Conservation (phyloP, 2,329 filamentous ascomycete genomes). For the Cladobotryum mycophilum region DNA sequence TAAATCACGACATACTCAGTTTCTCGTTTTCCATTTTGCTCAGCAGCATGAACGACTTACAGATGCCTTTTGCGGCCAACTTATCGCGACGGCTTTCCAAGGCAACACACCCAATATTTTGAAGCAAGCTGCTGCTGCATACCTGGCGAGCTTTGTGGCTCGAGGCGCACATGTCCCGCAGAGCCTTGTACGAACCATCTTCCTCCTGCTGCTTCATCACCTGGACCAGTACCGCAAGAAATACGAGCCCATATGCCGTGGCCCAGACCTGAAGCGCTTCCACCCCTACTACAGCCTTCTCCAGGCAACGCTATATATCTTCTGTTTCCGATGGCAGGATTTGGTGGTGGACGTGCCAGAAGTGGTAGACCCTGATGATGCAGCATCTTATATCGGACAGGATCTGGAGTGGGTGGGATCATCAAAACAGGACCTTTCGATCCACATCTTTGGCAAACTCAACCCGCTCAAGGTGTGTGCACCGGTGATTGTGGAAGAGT, state of each 20-base stretch:
- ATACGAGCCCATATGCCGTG: conserved; percentile 68
- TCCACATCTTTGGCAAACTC: conserved; percentile 78
- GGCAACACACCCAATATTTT: conserved; percentile 63
- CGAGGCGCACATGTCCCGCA: conserved; percentile 76
- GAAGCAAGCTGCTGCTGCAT: conserved; percentile 81
- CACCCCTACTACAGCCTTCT: conserved; percentile 79
- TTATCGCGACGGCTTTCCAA: conserved; percentile 46
- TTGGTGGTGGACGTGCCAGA: conserved; percentile 60
- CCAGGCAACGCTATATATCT: conserved; percentile 90
- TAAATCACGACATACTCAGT: conserved; percentile 88
- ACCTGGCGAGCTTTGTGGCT: conserved; percentile 90
- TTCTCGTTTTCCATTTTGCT: conserved; percentile 91
- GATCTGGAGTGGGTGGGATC: conserved; percentile 73
- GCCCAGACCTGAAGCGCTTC: conserved; percentile 79
- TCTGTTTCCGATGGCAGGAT: conserved; percentile 97
- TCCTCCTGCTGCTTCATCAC: conserved; percentile 70
- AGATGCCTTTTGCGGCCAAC: conserved; percentile 74
- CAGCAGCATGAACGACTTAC: conserved; percentile 73
- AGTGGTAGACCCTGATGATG: conserved; percentile 56
- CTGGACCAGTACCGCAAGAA: conserved; percentile 67
- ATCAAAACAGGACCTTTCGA: conserved; percentile 66
- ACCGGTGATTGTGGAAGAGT: conserved; percentile 82
- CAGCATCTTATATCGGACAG: conserved; percentile 54
- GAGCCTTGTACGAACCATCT: conserved; percentile 73
- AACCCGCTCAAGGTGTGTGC: conserved; percentile 96